These are phyloP conservation scores for Alternaria viburni DNA, from an alignment of 2,329 filamentous ascomycete genomes.

Conservation along the genomic window DNA sequence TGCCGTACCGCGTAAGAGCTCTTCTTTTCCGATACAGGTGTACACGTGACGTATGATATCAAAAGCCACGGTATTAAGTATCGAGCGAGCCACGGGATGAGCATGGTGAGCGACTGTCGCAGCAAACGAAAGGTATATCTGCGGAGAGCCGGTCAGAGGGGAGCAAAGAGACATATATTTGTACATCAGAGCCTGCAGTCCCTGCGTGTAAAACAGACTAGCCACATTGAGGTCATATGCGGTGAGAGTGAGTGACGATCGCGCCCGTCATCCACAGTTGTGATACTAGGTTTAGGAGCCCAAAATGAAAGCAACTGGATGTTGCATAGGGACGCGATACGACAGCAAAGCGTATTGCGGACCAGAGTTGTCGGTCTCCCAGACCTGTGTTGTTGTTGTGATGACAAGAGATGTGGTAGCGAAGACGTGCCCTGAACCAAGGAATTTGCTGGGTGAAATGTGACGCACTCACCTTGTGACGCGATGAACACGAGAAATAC, in stretches of 20 bases:
- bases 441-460: not conserved
- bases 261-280: not conserved
- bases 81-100: not conserved
- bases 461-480: not conserved
- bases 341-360: not conserved
- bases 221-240: not conserved
- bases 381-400: not conserved
- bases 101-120: constrained; percentile 12
- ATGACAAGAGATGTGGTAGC: not conserved
- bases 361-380: not conserved
- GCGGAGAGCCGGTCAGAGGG: constrained; percentile 1
- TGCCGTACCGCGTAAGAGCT: not conserved
- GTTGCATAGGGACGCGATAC: not conserved
- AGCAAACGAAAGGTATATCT: not conserved
- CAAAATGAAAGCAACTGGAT: not conserved
- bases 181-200: not conserved
- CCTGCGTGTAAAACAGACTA: not conserved
- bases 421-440: not conserved
- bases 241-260: not conserved
- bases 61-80: constrained; percentile 5
- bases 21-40: not conserved
- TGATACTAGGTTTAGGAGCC: not conserved
- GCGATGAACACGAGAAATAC: not conserved
- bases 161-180: not conserved
- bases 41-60: constrained; percentile 12